These are phyloP conservation scores for Yamadazyma aaseri DNA, from an alignment of 1,139 yeast genomes.

Conservation along the genomic window DNA sequence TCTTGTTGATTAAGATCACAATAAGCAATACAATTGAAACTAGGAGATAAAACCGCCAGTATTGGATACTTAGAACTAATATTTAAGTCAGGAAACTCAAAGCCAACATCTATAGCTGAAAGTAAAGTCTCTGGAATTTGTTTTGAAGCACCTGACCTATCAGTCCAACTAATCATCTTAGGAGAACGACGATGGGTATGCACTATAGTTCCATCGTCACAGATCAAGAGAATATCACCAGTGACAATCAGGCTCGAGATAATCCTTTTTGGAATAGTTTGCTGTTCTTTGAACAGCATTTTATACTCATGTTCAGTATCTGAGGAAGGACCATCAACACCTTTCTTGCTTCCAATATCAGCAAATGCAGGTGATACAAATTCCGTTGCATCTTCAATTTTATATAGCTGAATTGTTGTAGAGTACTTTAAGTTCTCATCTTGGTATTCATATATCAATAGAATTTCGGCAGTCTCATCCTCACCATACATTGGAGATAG, in stretches of 20 bases:
- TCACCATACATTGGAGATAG: slow-evolving; percentile 43
- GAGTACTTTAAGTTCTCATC: slow-evolving; percentile 16
- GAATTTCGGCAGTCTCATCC: slow-evolving; percentile 35
- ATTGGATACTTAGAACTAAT: slow-evolving; percentile 26
- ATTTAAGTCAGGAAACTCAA: slow-evolving; percentile 35
- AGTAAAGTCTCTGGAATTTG: slow-evolving; percentile 13
- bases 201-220: slow-evolving; percentile 31
- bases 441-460: slow-evolving; percentile 32
- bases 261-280: slow-evolving; percentile 6
- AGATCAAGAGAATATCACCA: slow-evolving; percentile 4
- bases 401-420: slow-evolving; percentile 39
- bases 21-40: slow-evolving; percentile 49
- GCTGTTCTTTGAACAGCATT: slow-evolving; percentile 18
- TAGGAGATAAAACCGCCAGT: slow-evolving; percentile 53
- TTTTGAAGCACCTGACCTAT: slow-evolving; percentile 19
- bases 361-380: slow-evolving; percentile 30
- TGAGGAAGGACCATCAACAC: slow-evolving; percentile 10
- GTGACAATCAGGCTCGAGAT: not conserved
- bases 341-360: slow-evolving; percentile 32
- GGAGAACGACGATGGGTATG: not conserved
- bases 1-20: slow-evolving; percentile 20
- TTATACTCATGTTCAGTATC: slow-evolving; percentile 10
- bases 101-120: slow-evolving; percentile 57
- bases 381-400: slow-evolving; percentile 26
- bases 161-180: slow-evolving; percentile 26